These are phyloP conservation scores for Coemansia reversa DNA, from an alignment of 192 early-diverging fungal species.

Conservation along the genomic window DNA sequence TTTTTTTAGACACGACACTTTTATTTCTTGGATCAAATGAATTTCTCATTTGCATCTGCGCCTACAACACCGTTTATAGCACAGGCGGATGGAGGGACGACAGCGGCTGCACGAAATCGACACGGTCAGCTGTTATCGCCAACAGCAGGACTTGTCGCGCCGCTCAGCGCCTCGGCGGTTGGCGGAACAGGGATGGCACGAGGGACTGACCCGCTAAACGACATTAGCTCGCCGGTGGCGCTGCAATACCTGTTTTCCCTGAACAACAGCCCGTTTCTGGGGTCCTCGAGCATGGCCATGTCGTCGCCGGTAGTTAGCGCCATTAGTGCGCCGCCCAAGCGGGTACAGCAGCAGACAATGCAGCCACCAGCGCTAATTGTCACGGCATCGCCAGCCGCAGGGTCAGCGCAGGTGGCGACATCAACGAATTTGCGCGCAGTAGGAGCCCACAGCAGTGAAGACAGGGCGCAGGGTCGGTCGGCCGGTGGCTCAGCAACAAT, in stretches of 20 bases:
- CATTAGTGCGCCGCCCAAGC: conserved; percentile 20
- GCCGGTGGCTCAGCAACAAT: conserved; percentile 13
- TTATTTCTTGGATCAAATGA: conserved; percentile 27
- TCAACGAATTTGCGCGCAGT: background rate
- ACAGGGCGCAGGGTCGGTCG: conserved; percentile 12
- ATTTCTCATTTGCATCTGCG: conserved; percentile 56
- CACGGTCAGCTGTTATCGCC: conserved; percentile 23
- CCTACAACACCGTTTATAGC: conserved; percentile 53
- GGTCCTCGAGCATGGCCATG: conserved; percentile 10
- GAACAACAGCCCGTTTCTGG: conserved; percentile 35
- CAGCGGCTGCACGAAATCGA: background rate
- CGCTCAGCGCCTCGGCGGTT: conserved; percentile 8
- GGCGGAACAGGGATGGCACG: conserved; percentile 19
- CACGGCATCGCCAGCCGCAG: conserved; percentile 19
- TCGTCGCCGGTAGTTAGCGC: conserved; percentile 23
- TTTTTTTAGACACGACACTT: background rate
- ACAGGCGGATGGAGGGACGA: conserved; percentile 35
- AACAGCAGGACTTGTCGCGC: conserved; percentile 6
- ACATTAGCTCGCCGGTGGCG: conserved; percentile 43
- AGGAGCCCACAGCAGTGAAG: background rate
- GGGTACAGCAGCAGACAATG: conserved; percentile 12
- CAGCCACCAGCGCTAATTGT: conserved; percentile 24
- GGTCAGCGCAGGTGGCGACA: conserved; percentile 9
- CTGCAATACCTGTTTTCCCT: conserved; percentile 45
- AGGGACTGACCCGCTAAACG: conserved; percentile 45